These are phyloP conservation scores for Tolypocladium pustulatum DNA, from an alignment of 2,329 filamentous ascomycete species.

Conservation along the genomic window DNA sequence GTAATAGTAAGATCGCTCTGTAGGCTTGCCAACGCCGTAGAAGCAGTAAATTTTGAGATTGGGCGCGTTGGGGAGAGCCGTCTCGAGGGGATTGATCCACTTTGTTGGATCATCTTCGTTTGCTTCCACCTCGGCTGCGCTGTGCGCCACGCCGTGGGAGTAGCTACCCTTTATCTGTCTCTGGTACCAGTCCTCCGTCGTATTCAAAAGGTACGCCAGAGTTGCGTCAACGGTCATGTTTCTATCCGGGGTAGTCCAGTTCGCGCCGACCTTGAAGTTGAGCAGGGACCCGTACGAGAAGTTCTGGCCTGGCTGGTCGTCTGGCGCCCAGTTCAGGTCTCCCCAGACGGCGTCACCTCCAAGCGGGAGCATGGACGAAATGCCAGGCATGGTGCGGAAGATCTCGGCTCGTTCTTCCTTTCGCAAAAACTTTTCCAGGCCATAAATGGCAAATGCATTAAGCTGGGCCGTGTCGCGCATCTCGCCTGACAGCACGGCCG, in stretches of 20 bases:
- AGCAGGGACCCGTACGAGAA: constrained; percentile 71
- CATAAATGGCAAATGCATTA: constrained; percentile 93
- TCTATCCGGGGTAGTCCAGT: constrained; percentile 49
- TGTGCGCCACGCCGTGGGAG: constrained; percentile 81
- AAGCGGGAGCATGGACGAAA: constrained; percentile 92
- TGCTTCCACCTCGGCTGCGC: constrained; percentile 65
- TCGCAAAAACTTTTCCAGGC: constrained; percentile 88
- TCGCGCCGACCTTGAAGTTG: constrained; percentile 64
- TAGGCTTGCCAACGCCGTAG: constrained; percentile 89
- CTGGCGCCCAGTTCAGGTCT: constrained; percentile 75
- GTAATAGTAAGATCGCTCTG: constrained; percentile 89
- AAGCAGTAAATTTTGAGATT: constrained; percentile 95
- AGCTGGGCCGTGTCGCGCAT: constrained; percentile 98
- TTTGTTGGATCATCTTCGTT: constrained; percentile 70
- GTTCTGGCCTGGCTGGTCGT: constrained; percentile 66
- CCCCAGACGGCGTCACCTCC: constrained; percentile 95
- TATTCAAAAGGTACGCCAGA: constrained; percentile 65
- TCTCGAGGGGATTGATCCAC: constrained; percentile 93
- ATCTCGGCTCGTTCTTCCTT: constrained; percentile 86
- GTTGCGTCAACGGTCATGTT: constrained; percentile 79
- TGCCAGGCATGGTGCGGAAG: constrained; percentile 93
- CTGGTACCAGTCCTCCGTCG: constrained; percentile 77
- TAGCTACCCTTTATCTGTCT: constrained; percentile 64
- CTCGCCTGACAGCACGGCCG: constrained; percentile 85
- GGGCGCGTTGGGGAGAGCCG: constrained; percentile 74